phyloP scores from a whole-genome alignment of 2,329 filamentous ascomycete species.

The Fusarium sp. region DNA sequence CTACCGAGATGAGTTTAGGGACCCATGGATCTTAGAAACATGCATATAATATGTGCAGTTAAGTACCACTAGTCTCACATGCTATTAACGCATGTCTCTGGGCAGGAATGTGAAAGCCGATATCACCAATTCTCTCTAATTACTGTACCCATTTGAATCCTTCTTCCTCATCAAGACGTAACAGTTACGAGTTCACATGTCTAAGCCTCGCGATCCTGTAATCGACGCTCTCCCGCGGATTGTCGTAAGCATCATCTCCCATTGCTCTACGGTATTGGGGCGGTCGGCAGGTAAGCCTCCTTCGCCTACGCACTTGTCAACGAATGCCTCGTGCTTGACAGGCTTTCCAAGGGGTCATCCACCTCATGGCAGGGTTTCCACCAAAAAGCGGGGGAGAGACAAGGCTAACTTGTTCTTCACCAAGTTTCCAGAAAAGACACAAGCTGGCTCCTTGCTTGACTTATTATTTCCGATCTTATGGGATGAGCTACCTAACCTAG shows the following conservation, averaged over 20 bases:
- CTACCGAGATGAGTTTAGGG: slow-evolving; percentile 41
- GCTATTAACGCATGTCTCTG: slow-evolving; percentile 13
- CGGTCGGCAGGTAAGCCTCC: slow-evolving; percentile 23
- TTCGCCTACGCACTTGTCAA: slow-evolving; percentile 26
- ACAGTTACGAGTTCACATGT: slow-evolving; percentile 10
- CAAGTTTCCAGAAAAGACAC: slow-evolving; percentile 36
- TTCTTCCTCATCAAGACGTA: not conserved
- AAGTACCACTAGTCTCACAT: slow-evolving; percentile 15
- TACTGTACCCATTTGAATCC: not conserved
- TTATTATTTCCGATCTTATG: slow-evolving; percentile 15
- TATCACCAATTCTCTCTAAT: slow-evolving; percentile 4
- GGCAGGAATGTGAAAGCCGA: slow-evolving; percentile 23
- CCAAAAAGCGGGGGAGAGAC: slow-evolving; percentile 30
- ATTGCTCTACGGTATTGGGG: not conserved
- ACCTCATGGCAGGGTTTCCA: slow-evolving; percentile 23
- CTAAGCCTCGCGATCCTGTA: slow-evolving; percentile 26
- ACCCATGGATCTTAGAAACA: slow-evolving; percentile 21
- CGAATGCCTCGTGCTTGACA: slow-evolving; percentile 23
- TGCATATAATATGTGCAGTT: slow-evolving; percentile 23
- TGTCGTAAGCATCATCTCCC: slow-evolving; percentile 14
- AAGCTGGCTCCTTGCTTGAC: not conserved
- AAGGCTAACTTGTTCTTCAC: slow-evolving; percentile 12
- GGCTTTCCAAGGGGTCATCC: slow-evolving; percentile 10
- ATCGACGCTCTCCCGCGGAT: not conserved
- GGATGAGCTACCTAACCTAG: not conserved